Evolutionary conservation across 169 alveolate species (phyloP), one percentile per base, ranked within the genome.

Genomic region (Plasmodium fragile): DNA sequence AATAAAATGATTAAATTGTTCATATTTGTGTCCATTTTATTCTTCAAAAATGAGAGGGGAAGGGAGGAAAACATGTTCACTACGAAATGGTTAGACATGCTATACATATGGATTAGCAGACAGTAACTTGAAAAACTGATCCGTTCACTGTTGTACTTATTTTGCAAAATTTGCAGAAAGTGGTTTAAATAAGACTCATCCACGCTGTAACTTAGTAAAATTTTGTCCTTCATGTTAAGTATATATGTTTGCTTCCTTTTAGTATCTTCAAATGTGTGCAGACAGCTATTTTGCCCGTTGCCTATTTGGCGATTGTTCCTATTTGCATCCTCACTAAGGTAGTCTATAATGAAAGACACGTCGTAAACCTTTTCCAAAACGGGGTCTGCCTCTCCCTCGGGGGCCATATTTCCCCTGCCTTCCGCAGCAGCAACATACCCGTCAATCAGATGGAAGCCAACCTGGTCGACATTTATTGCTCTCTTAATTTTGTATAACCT

Each of bases 31-130:
- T 70, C 43, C 34, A 18, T 80, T 91, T 91, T 91, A 81, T 91
- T 91, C 72, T 91, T 91, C 45, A 81, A 28, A 52, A 91, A 91
- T 70, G 82, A 36, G 13, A 81, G 36, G 39, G 94, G 92, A 71
- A 80, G 55, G 22, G 78, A 25, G 10, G 73, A 28, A 77, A 91
- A 91, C 41, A 91, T 70, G 70, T 79, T 41, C 55, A 69, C 59
- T 18, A 91, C 83, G 75, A 91, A 91, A 70, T 91, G 78, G 53
- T 91, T 91, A 18, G 92, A 91, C 84, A 91, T 91, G 70, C 92
- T 91, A 39, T 91, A 91, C 83, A 91, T 69, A 53, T 81, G 94
- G 34, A 91, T 16, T 55, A 91, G 7, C 30, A 39, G 65, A 59
- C 84, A 91, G 52, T 70, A 80, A 30, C 59, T 81, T 45, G 13